These are phyloP conservation scores for Aspergillus glaucus DNA, from an alignment of 2,329 filamentous ascomycete species.

Conservation along the genomic window DNA sequence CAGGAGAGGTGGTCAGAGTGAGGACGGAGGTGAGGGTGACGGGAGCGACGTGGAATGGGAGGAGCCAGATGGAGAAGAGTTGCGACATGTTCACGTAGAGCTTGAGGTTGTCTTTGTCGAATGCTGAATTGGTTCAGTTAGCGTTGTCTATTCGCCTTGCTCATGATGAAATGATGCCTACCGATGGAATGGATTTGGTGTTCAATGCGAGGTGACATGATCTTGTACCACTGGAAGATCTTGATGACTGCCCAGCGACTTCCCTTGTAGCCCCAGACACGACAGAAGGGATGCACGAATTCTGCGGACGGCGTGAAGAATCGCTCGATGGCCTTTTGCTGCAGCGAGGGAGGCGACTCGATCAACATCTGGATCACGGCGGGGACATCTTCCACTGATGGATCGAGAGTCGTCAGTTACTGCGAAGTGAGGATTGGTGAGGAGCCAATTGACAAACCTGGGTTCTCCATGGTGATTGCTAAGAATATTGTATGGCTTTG, in stretches of 20 bases:
- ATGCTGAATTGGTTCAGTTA: constrained; percentile 46
- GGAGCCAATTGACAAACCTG: constrained; percentile 8
- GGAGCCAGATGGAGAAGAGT: constrained; percentile 67
- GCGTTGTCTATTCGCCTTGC: neutral
- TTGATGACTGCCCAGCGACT: constrained; percentile 61
- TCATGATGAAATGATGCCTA: constrained; percentile 22
- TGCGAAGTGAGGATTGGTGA: neutral
- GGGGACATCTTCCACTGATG: constrained; percentile 53
- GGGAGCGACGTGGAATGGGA: constrained; percentile 66
- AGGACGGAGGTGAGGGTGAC: constrained; percentile 65
- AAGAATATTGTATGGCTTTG: constrained; percentile 23
- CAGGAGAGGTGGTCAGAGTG: constrained; percentile 48
- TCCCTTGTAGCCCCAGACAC: constrained; percentile 54
- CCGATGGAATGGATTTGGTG: constrained; percentile 59
- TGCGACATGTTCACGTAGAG: constrained; percentile 71
- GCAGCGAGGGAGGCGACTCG: constrained; percentile 59
- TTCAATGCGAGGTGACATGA: constrained; percentile 68
- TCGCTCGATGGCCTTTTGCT: constrained; percentile 58
- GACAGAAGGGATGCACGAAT: constrained; percentile 74
- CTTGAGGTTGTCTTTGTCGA: constrained; percentile 58
- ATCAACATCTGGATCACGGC: constrained; percentile 62
- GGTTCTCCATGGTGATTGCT: constrained; percentile 20
- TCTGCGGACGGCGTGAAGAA: constrained; percentile 68
- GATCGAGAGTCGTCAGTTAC: neutral
- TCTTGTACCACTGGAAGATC: constrained; percentile 80